Evolutionary conservation across 192 early-diverging fungal genomes (phyloP).

Genomic region (Linderina pennispora): DNA sequence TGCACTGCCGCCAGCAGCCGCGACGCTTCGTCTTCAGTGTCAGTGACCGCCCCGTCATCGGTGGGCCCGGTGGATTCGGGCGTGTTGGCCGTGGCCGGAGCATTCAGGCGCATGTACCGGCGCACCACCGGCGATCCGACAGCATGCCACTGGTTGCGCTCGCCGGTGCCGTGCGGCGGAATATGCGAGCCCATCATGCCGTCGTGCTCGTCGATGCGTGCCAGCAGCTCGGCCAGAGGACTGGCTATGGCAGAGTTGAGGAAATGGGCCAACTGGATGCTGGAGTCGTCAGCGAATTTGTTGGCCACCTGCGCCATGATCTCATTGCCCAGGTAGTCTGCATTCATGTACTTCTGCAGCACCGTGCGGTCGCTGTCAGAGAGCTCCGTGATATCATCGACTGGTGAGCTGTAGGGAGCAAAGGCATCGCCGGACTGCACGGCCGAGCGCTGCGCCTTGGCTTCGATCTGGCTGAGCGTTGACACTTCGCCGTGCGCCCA

Average conservation of each 20-base stretch:
- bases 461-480: conserved; percentile 55
- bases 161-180: conserved; percentile 56
- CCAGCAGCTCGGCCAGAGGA: conserved; percentile 27
- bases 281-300: conserved; percentile 60
- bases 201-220: conserved; percentile 47
- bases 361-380: conserved; percentile 44
- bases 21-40: conserved; percentile 6
- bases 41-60: not conserved
- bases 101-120: conserved; percentile 54
- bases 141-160: conserved; percentile 49
- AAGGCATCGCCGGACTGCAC: conserved; percentile 35
- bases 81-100: conserved; percentile 1
- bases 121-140: conserved; percentile 59
- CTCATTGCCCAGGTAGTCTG: conserved; percentile 52
- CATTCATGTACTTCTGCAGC: conserved; percentile 55
- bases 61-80: not conserved
- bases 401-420: conserved; percentile 7
- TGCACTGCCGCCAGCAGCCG: conserved; percentile 33
- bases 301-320: conserved; percentile 52
- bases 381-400: conserved; percentile 20
- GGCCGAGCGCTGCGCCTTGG: conserved; percentile 21
- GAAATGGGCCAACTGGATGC: conserved; percentile 59
- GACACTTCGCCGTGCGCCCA: conserved; percentile 46
- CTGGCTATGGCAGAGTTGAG: conserved; percentile 43
- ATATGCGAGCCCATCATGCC: conserved; percentile 31